Conservation (phyloP, 139 green algal genomes). For the Limnomonas spitsbergensis region DNA sequence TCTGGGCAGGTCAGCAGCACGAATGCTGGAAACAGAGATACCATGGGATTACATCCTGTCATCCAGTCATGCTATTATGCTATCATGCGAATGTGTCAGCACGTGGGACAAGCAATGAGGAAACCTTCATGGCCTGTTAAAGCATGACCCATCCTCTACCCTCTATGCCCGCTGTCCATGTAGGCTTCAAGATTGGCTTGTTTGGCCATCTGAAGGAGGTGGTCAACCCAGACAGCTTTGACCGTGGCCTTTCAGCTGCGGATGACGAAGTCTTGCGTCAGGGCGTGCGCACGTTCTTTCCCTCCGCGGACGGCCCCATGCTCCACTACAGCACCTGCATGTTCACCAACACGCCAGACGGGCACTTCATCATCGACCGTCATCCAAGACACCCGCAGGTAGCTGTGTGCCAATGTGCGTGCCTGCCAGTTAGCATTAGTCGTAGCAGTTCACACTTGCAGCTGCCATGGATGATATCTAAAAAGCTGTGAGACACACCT, state of each 20-base stretch:
- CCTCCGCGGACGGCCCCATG: conserved; percentile 19
- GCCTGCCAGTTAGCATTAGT: no score
- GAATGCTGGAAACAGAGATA: no score
- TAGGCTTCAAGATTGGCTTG: neutral
- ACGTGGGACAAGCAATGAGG: no score
- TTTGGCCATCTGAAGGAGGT: neutral
- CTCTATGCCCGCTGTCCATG: no score
- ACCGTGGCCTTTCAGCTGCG: neutral
- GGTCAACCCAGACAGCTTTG: neutral
- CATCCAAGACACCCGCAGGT: conserved; percentile 69
- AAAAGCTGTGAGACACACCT: no score
- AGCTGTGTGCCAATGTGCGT: no score
- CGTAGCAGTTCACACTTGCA: no score
- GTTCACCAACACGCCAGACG: conserved; percentile 79
- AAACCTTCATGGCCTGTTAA: neutral
- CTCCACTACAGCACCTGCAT: conserved; percentile 54
- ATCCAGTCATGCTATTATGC: no score
- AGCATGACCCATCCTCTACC: neutral
- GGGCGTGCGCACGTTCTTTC: neutral
- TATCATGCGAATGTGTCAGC: no score
- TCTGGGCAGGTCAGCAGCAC: no score
- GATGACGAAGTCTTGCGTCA: neutral
- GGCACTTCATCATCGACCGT: conserved; percentile 75
- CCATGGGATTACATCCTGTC: no score
- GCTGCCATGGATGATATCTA: no score